Evolutionary conservation across 2,329 filamentous ascomycete species (phyloP).

Genomic region (Polytolypa hystricis): DNA sequence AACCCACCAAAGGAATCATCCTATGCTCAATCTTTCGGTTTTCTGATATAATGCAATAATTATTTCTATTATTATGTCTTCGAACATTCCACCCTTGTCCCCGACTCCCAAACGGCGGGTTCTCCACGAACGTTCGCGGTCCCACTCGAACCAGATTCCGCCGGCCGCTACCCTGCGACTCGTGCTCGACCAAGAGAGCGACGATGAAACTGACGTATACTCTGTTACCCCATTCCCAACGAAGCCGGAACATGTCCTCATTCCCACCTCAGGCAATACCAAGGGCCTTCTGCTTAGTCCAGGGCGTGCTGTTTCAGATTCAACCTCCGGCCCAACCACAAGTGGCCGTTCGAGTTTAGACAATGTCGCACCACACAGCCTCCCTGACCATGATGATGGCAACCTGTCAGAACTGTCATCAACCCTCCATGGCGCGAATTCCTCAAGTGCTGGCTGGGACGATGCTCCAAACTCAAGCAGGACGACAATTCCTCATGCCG

Average conservation of each 20-base stretch:
- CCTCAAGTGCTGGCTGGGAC: conserved; percentile 11
- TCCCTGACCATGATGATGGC: conserved; percentile 17
- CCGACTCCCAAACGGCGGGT: conserved; percentile 28
- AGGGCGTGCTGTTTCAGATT: conserved; percentile 23
- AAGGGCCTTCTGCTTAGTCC: conserved; percentile 23
- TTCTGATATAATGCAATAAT: conserved; percentile 13
- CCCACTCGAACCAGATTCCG: conserved; percentile 34
- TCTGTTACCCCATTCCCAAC: conserved; percentile 36
- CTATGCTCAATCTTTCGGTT: too few relatives aligned
- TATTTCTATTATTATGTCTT: conserved; percentile 23
- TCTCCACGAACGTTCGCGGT: conserved; percentile 36
- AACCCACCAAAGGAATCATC: conserved; percentile 17
- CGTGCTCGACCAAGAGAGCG: conserved; percentile 20
- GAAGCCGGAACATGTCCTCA: conserved; percentile 35
- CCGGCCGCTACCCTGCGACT: conserved; percentile 28
- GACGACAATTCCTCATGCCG: conserved; percentile 11
- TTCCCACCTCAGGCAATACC: conserved; percentile 31
- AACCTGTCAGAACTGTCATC: conserved; percentile 3
- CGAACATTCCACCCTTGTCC: conserved; percentile 14
- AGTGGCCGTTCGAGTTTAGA: conserved; percentile 21
- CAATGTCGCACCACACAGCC: conserved; percentile 17
- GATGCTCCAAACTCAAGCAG: conserved; percentile 11
- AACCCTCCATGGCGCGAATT: conserved; percentile 7
- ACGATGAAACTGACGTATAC: conserved; percentile 29
- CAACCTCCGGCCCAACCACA: conserved; percentile 19